These are phyloP conservation scores for Beauveria rudraprayagi DNA, from an alignment of 2,329 filamentous ascomycete species.

Conservation along the genomic window DNA sequence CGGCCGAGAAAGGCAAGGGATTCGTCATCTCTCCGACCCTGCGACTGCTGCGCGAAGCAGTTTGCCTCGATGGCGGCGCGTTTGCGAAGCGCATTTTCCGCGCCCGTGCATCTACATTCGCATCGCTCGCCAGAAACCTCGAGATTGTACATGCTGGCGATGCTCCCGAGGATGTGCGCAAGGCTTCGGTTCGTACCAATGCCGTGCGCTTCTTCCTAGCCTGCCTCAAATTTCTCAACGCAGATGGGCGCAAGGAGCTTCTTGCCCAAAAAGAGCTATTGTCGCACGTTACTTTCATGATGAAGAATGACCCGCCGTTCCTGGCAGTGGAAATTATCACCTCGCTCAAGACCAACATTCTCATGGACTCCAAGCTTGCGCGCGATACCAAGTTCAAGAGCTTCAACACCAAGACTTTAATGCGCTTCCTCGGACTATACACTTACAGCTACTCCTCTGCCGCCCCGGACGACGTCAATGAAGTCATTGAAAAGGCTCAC, in stretches of 20 bases:
- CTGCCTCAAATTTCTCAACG: conserved; percentile 68
- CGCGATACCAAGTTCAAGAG: conserved; percentile 66
- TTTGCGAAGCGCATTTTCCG: conserved; percentile 71
- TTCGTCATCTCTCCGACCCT: conserved; percentile 84
- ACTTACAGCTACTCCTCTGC: conserved; percentile 43
- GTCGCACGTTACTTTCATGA: conserved; percentile 69
- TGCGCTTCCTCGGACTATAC: conserved; percentile 65
- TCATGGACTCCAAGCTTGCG: conserved; percentile 67
- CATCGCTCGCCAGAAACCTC: conserved; percentile 73
- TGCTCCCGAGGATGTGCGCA: conserved; percentile 52
- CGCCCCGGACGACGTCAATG: conserved; percentile 31
- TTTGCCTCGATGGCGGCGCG: conserved; percentile 75
- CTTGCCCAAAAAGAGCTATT: conserved; percentile 73
- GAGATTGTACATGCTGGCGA: conserved; percentile 56
- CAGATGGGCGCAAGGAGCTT: conserved; percentile 72
- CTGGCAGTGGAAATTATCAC: conserved; percentile 69
- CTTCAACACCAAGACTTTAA: conserved; percentile 66
- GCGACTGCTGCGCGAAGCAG: conserved; percentile 76
- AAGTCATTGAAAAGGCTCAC: conserved; percentile 63
- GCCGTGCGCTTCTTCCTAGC: conserved; percentile 74
- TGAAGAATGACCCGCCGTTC: conserved; percentile 69
- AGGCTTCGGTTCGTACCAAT: conserved; percentile 74
- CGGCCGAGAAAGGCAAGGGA: conserved; percentile 73
- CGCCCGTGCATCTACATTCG: conserved; percentile 69
- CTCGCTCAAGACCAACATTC: conserved; percentile 59